Conservation (phyloP, 495 filamentous ascomycete species). For the Neurospora sp. region DNA sequence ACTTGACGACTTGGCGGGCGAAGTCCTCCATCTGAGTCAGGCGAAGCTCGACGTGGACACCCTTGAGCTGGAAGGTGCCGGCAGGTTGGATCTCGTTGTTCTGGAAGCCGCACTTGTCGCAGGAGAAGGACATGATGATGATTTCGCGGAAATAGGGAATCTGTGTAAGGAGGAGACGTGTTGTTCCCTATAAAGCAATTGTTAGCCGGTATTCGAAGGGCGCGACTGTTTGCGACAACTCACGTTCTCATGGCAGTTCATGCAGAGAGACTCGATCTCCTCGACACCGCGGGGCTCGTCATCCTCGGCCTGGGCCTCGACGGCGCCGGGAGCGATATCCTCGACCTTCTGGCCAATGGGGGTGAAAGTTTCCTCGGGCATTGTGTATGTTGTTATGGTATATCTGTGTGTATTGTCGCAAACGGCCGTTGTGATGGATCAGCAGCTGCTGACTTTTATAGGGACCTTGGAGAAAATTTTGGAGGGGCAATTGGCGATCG, state of each 20-base stretch:
- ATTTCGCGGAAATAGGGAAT: slow-evolving; percentile 97
- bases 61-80: slow-evolving; percentile 80
- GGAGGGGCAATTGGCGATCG: slow-evolving; percentile 21
- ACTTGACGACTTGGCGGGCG: slow-evolving; percentile 80
- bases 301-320: slow-evolving; percentile 30
- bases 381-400: slow-evolving; percentile 11
- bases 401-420: neutral
- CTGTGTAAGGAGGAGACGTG: slow-evolving; percentile 73
- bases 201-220: slow-evolving; percentile 1
- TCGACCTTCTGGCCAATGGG: slow-evolving; percentile 45
- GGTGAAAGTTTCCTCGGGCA: slow-evolving; percentile 38
- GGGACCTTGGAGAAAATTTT: slow-evolving; percentile 21
- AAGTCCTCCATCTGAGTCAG: slow-evolving; percentile 62
- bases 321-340: slow-evolving; percentile 25
- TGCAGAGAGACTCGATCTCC: slow-evolving; percentile 39
- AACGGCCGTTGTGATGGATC: neutral
- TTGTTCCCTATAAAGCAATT: slow-evolving; percentile 52
- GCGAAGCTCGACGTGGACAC: slow-evolving; percentile 65
- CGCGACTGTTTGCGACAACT: slow-evolving; percentile 12
- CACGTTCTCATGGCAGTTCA: slow-evolving; percentile 64
- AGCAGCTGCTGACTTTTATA: slow-evolving; percentile 1
- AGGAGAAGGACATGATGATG: slow-evolving; percentile 93
- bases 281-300: slow-evolving; percentile 49
- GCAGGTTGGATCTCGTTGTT: slow-evolving; percentile 91
- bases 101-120: slow-evolving; percentile 73